These are phyloP conservation scores for Trichoderma semiorbis DNA, from an alignment of 2,329 filamentous ascomycete species.

Conservation along the genomic window DNA sequence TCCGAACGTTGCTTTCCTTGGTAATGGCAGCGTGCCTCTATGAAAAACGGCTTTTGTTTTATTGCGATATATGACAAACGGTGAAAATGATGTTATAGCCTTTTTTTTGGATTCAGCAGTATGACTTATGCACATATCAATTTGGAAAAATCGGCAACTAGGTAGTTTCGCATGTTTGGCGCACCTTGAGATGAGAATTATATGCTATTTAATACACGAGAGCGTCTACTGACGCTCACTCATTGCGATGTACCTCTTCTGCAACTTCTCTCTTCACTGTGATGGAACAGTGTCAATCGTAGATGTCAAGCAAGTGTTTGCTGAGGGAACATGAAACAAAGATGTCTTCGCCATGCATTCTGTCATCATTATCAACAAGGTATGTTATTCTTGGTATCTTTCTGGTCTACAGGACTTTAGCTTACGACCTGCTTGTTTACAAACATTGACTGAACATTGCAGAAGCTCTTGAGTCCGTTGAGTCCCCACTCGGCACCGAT, in stretches of 20 bases:
- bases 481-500: constrained; percentile 41
- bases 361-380: not conserved
- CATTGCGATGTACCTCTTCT: not conserved
- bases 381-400: not conserved
- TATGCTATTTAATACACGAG: not conserved
- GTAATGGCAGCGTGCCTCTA: not conserved
- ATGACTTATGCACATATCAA: not conserved
- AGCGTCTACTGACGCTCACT: not conserved
- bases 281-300: not conserved
- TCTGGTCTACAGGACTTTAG: not conserved
- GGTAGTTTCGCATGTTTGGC: not conserved
- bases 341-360: not conserved
- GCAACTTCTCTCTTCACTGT: not conserved
- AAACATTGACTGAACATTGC: constrained; percentile 3
- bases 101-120: not conserved
- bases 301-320: not conserved
- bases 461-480: constrained; percentile 10
- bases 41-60: not conserved
- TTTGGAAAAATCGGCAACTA: not conserved
- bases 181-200: not conserved
- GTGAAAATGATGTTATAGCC: not conserved
- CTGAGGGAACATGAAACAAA: not conserved
- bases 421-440: not conserved
- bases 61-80: not conserved
- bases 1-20: constrained; percentile 5